A percentile compares a stretch with the other conserved stretches of the same genome.
Conservation (phyloP, 495 filamentous ascomycete genomes). For the Penicillium pancosmium region DNA sequence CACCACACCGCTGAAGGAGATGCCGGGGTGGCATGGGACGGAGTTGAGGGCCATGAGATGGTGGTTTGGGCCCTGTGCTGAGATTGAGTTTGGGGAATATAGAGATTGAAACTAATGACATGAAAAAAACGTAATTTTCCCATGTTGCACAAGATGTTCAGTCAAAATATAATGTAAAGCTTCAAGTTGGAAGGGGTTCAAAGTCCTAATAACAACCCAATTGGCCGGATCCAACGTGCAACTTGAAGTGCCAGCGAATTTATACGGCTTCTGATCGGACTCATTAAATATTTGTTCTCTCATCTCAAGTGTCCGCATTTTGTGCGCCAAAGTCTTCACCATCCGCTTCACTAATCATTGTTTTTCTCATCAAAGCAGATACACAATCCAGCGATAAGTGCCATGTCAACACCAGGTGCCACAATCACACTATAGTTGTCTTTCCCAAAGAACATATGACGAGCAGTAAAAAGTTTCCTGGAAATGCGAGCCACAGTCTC, state of each 20-base stretch:
- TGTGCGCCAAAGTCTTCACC: too few species aligned
- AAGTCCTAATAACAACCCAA: too few species aligned
- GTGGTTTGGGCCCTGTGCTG: background rate
- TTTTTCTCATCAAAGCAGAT: conserved; percentile 66
- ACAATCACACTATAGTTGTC: conserved; percentile 62
- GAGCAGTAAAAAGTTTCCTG: conserved; percentile 54
- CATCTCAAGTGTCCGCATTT: too few species aligned
- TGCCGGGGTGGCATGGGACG: background rate
- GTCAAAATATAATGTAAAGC: too few species aligned
- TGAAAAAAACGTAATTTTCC: too few species aligned
- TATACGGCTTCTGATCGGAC: too few species aligned
- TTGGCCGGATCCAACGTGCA: too few species aligned
- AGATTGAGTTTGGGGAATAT: background rate
- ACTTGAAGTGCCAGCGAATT: too few species aligned
- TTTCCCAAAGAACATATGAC: conserved; percentile 56
- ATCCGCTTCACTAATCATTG: conserved; percentile 36
- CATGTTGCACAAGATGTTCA: too few species aligned
- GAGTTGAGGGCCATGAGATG: background rate
- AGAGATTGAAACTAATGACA: too few species aligned
- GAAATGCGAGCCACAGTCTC: conserved; percentile 55
- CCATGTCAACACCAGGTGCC: conserved; percentile 61
- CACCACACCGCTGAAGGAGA: background rate
- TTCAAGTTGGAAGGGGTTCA: too few species aligned
- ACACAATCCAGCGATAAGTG: conserved; percentile 60
- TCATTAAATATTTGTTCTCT: too few species aligned